phyloP scores from a whole-genome alignment of 306 rosid genomes.

The Cotoneaster glaucophyllus region DNA sequence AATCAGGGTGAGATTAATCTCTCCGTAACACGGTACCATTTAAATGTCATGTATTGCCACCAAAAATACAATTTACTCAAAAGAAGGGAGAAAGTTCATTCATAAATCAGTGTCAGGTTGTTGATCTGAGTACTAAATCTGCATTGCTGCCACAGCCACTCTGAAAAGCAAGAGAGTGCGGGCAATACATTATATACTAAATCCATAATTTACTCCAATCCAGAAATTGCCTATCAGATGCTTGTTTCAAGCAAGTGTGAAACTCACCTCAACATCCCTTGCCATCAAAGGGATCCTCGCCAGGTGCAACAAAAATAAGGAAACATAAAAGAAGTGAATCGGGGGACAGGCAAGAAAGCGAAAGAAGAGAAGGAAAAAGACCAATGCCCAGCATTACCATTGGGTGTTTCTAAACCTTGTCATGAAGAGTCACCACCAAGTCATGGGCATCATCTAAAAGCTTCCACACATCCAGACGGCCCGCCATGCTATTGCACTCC shows the following conservation, averaged over 20 bases:
- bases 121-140: slow-evolving; percentile 2
- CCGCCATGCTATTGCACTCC: slow-evolving; percentile 26
- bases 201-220: slow-evolving; percentile 9
- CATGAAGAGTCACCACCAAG: slow-evolving; percentile 19
- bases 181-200: neutral
- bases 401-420: slow-evolving; percentile 11
- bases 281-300: neutral
- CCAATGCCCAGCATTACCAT: neutral
- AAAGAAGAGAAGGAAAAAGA: neutral
- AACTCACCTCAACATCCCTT: neutral
- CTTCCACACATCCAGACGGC: slow-evolving; percentile 26
- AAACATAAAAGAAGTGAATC: neutral
- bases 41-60: neutral
- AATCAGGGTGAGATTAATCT: neutral
- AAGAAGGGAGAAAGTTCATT: neutral
- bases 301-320: neutral
- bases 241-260: slow-evolving; percentile 4
- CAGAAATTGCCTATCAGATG: slow-evolving; percentile 8
- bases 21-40: no score
- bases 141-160: slow-evolving; percentile 3
- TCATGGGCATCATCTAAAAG: slow-evolving; percentile 23
- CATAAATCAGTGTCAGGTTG: neutral
- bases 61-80: neutral
- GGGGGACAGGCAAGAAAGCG: neutral
- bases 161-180: neutral